These are phyloP conservation scores for Kazachstania viticola DNA, from an alignment of 805 yeast genomes.

Conservation along the genomic window DNA sequence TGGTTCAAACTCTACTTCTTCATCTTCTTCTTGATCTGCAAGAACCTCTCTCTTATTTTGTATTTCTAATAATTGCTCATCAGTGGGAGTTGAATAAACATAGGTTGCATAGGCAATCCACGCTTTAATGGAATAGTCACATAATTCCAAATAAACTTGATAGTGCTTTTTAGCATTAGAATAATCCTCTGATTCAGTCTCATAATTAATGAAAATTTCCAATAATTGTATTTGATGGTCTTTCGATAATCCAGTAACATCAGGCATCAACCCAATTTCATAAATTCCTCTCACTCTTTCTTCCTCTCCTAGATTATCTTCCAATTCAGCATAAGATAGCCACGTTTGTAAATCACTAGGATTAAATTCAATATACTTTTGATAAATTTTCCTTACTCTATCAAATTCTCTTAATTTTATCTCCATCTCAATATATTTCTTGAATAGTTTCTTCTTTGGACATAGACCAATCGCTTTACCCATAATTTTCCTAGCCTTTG, in stretches of 20 bases:
- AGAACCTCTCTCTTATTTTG: slow-evolving; percentile 11
- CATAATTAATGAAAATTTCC: slow-evolving; percentile 41
- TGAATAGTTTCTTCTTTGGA: slow-evolving; percentile 48
- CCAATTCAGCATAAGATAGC: slow-evolving; percentile 58
- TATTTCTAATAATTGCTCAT: slow-evolving; percentile 19
- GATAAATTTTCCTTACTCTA: slow-evolving; percentile 62
- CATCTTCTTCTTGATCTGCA: slow-evolving; percentile 30
- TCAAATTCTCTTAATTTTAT: slow-evolving; percentile 63
- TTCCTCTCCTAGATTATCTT: slow-evolving; percentile 51
- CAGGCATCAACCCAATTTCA: slow-evolving; percentile 34
- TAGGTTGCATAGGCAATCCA: slow-evolving; percentile 66
- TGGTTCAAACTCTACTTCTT: slow-evolving; percentile 39
- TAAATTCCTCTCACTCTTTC: slow-evolving; percentile 57
- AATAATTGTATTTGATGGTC: slow-evolving; percentile 19
- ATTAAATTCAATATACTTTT: slow-evolving; percentile 35
- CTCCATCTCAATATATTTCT: slow-evolving; percentile 59
- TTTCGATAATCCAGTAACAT: slow-evolving; percentile 11
- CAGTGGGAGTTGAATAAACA: slow-evolving; percentile 55
- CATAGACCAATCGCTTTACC: slow-evolving; percentile 64
- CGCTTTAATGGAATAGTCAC: slow-evolving; percentile 26
- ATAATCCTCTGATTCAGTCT: slow-evolving; percentile 48
- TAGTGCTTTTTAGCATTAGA: slow-evolving; percentile 42
- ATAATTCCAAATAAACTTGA: slow-evolving; percentile 28
- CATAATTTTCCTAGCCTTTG: slow-evolving; percentile 50
- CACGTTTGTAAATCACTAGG: slow-evolving; percentile 32